These are phyloP conservation scores for Arthrinium phaeospermum DNA, from an alignment of 2,329 filamentous ascomycete species.

Conservation along the genomic window DNA sequence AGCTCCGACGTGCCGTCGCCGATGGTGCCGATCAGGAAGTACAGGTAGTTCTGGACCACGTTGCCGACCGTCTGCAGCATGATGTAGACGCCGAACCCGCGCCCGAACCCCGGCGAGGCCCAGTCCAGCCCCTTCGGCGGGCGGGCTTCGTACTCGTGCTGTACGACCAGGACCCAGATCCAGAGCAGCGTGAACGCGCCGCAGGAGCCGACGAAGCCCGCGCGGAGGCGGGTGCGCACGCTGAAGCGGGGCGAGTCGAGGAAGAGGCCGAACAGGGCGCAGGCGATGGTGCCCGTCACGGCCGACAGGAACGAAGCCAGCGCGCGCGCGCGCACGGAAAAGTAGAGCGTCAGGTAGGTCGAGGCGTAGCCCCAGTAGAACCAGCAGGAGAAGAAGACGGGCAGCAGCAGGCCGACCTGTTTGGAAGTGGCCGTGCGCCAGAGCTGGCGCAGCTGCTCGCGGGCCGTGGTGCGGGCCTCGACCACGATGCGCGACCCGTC, in stretches of 20 bases:
- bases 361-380: slow-evolving; percentile 28
- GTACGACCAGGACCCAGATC: slow-evolving; percentile 38
- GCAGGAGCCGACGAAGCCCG: slow-evolving; percentile 34
- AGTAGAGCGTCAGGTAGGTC: slow-evolving; percentile 31
- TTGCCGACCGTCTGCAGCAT: slow-evolving; percentile 40
- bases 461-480: slow-evolving; percentile 21
- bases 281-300: slow-evolving; percentile 34
- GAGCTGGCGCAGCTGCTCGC: slow-evolving; percentile 25
- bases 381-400: slow-evolving; percentile 34
- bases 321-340: slow-evolving; percentile 29
- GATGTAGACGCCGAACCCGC: slow-evolving; percentile 40
- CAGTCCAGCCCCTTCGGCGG: slow-evolving; percentile 36
- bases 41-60: slow-evolving; percentile 41
- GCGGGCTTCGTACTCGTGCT: slow-evolving; percentile 32
- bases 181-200: slow-evolving; percentile 35
- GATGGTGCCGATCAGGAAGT: slow-evolving; percentile 40
- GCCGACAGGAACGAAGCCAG: slow-evolving; percentile 32
- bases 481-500: slow-evolving; percentile 53
- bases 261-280: slow-evolving; percentile 33
- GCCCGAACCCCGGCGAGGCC: slow-evolving; percentile 33
- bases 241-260: slow-evolving; percentile 33
- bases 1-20: slow-evolving; percentile 34
- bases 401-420: slow-evolving; percentile 21
- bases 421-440: not conserved
- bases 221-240: slow-evolving; percentile 30